These are phyloP conservation scores for Liriodendron chinense DNA, from an alignment of 164 flowering plant species.

Conservation along the genomic window DNA sequence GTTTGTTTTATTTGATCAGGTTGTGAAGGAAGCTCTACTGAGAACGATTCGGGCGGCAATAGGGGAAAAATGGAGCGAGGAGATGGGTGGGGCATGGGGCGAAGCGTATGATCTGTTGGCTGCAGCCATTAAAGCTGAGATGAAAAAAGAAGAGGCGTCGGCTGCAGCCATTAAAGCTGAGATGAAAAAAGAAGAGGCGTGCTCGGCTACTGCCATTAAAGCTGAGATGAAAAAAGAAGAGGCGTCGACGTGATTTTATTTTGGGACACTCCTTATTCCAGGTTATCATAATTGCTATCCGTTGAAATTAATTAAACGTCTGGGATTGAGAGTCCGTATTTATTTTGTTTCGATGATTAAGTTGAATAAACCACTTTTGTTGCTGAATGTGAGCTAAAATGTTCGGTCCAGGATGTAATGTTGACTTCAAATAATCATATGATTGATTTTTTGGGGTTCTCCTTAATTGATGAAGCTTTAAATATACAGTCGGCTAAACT, in stretches of 20 bases:
- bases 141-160: conserved; percentile 31
- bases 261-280: no score
- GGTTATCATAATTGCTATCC: no score
- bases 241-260: not conserved
- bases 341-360: no score
- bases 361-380: no score
- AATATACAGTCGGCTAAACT: no score
- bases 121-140: conserved; percentile 46
- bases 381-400: no score
- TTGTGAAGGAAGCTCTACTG: conserved; percentile 66
- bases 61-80: conserved; percentile 50
- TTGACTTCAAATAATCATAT: no score
- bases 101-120: conserved; percentile 57
- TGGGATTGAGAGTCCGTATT: no score
- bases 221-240: conserved; percentile 42
- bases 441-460: no score
- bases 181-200: conserved; percentile 35
- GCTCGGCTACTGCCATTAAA: conserved; percentile 47
- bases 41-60: conserved; percentile 47
- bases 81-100: conserved; percentile 47
- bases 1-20: conserved; percentile 22
- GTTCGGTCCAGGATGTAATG: no score
- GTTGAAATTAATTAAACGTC: no score
- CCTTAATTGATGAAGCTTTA: no score
- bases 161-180: conserved; percentile 47